These are phyloP conservation scores for Aspergillus piperis DNA, from an alignment of 2,329 filamentous ascomycete genomes.

Conservation along the genomic window DNA sequence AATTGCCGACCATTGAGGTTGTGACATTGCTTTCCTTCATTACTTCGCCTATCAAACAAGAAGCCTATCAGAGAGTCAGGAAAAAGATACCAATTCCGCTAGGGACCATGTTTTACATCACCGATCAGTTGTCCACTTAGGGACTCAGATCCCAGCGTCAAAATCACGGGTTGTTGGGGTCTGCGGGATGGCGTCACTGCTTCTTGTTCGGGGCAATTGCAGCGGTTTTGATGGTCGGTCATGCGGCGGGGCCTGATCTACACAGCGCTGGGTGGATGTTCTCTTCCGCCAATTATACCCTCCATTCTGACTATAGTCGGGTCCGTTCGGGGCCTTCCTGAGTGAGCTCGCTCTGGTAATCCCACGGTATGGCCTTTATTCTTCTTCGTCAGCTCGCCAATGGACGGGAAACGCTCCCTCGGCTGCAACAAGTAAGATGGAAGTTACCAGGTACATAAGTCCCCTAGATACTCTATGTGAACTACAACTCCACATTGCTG, in stretches of 20 bases:
- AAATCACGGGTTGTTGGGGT: slow-evolving; percentile 16
- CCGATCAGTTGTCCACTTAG: slow-evolving; percentile 11
- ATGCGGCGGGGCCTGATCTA: slow-evolving; percentile 21
- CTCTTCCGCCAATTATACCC: slow-evolving; percentile 18
- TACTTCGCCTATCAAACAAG: neutral
- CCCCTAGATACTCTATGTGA: neutral
- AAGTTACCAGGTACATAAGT: neutral
- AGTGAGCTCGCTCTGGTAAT: slow-evolving; percentile 7
- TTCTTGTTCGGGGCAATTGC: slow-evolving; percentile 25
- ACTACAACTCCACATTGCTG: neutral
- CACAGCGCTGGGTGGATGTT: slow-evolving; percentile 11
- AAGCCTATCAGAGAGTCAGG: slow-evolving; percentile 4
- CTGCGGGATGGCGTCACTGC: slow-evolving; percentile 28
- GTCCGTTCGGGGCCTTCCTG: slow-evolving; percentile 16
- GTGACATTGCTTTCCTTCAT: neutral
- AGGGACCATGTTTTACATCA: slow-evolving; percentile 16
- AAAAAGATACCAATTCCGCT: neutral
- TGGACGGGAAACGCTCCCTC: neutral
- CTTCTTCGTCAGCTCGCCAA: neutral
- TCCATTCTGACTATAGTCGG: slow-evolving; percentile 10
- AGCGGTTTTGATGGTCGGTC: slow-evolving; percentile 21
- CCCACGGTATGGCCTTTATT: neutral
- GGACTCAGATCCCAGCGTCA: slow-evolving; percentile 11
- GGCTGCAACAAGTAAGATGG: neutral
- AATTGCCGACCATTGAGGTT: neutral